A percentile compares a stretch with the other conserved stretches of the same genome.
Conservation (phyloP, 2,329 filamentous ascomycete genomes). For the Alternaria arborescens region DNA sequence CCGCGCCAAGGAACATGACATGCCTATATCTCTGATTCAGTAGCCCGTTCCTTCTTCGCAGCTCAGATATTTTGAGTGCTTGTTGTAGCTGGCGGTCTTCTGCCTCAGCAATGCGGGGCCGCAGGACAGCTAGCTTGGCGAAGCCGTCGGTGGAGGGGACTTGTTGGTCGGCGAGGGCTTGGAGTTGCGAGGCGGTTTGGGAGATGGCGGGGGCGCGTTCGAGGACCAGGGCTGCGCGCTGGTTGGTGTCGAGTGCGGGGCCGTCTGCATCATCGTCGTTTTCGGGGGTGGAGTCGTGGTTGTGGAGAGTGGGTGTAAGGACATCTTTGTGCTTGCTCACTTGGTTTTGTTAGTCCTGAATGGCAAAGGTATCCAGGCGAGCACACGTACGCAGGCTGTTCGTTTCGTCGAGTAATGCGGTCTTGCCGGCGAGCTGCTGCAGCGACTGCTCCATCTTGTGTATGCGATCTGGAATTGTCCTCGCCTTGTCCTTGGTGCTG, state of each 20-base stretch:
- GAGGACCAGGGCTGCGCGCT: constrained; percentile 52
- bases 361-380: not conserved
- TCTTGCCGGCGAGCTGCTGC: constrained; percentile 52
- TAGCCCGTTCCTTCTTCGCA: constrained; percentile 69
- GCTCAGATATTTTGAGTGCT: constrained; percentile 67
- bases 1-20: constrained; percentile 71
- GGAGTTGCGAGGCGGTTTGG: constrained; percentile 54
- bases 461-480: constrained; percentile 47
- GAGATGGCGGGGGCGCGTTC: constrained; percentile 56
- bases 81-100: constrained; percentile 70
- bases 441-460: constrained; percentile 49
- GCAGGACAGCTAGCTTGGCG: constrained; percentile 65
- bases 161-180: constrained; percentile 55
- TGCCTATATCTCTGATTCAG: constrained; percentile 72
- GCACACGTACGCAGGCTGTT: constrained; percentile 48
- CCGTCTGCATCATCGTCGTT: constrained; percentile 5
- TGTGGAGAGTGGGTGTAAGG: constrained; percentile 28
- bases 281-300: constrained; percentile 10
- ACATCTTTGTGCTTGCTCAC: constrained; percentile 54
- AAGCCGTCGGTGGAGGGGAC: constrained; percentile 55
- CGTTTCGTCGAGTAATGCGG: constrained; percentile 51
- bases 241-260: constrained; percentile 30
- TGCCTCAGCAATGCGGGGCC: constrained; percentile 69
- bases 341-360: constrained; percentile 40
- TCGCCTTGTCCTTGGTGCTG: constrained; percentile 32